Evolutionary conservation across 2,329 filamentous ascomycete genomes (phyloP).

Genomic region (Ophiostoma tasmaniense): DNA sequence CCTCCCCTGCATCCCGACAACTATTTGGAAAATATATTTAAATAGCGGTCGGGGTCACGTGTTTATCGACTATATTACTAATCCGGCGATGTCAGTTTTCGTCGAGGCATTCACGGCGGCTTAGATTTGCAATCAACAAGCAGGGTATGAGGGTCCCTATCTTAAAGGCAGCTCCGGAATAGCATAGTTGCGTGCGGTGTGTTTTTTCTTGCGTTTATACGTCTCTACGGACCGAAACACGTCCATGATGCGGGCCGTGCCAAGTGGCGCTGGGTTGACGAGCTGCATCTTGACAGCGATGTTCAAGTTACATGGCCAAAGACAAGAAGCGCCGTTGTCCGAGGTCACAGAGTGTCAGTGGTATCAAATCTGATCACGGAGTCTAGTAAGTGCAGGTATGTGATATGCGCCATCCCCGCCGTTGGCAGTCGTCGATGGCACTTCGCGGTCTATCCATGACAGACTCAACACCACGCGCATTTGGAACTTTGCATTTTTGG

Average conservation of each 20-base stretch:
- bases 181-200: no score
- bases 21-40: not conserved
- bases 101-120: not conserved
- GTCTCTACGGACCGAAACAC: not conserved
- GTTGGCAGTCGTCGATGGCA: no score
- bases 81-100: not conserved
- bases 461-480: no score
- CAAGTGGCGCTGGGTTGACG: not conserved
- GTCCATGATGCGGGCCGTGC: not conserved
- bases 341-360: no score
- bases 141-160: no score
- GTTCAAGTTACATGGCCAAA: not conserved
- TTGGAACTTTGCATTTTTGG: no score
- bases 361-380: no score
- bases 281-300: not conserved
- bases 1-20: not conserved
- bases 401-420: no score
- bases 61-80: not conserved
- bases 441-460: no score
- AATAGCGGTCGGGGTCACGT: not conserved
- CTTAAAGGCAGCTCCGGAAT: no score
- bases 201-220: no score
- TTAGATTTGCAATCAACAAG: not conserved
- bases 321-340: not conserved
- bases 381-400: no score